Base-by-base conservation (phyloP, 805 yeast species). In the Komagataella pastoris region DNA sequence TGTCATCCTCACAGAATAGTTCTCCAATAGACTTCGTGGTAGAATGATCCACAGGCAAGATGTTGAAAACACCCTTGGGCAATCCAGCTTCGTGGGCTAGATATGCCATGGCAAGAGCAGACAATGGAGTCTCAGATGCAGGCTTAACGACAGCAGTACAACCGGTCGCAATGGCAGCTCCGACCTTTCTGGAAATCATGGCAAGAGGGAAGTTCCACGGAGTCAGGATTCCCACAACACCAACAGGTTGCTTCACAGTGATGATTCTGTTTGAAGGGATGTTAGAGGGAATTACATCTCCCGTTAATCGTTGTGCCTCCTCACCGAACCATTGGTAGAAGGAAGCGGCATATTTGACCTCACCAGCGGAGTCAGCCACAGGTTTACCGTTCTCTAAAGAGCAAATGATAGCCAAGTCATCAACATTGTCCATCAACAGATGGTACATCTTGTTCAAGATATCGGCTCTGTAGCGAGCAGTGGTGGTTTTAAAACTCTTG, bases 241-340 rank as follows among this genome's bases (percentile, higher is more conserved):
- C 95, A 49, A 85, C 70, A n/a, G 95, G 91, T 62, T 84, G 88
- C 58, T 79, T 76, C 54, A 79, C 57, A 3, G 88, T 71, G 51
- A 81, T 57, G 54, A 85, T 79, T 54, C 82, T 72, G 58, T 67
- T 71, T 23, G 67, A 57, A 1, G 75, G 63, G 54, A 67, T 70
- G 50, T 75, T 69, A 2, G 88, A 76, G n/a, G 76, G 75, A 51
- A 85, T 78, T 17, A 74, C 68, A 55, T 81, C 83, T n/a, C 91
- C 93, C 51, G 78, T 69, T 24, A 77, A 65, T 58, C 88, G 74
- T 45, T 88, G 85, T 6, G 91, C 91, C 57, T 81, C 86, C 64
- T 85, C 93, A 36, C 95, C 74, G 62, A 81, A 90, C 97, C 97
- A 90, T 61, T 88, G 89, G 64, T 87, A 85, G 65, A 85, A 89